Evolutionary conservation across 2,329 filamentous ascomycete genomes (phyloP).

Genomic region (Fusarium newnesense): DNA sequence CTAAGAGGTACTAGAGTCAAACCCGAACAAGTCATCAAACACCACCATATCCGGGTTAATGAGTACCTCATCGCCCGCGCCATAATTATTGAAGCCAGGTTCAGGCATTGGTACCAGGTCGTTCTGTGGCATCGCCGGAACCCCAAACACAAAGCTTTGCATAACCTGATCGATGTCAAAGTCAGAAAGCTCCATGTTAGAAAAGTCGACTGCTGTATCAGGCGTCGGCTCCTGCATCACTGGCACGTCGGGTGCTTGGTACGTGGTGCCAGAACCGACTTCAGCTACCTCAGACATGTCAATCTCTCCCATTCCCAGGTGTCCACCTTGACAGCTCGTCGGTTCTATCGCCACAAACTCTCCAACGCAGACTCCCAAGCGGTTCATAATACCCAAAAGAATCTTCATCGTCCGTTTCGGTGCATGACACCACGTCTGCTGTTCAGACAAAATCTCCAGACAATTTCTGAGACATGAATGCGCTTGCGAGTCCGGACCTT

Average conservation of each 20-base stretch:
- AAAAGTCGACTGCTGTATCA: background rate
- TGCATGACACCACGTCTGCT: constrained; percentile 50
- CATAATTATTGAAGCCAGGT: background rate
- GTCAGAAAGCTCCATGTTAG: background rate
- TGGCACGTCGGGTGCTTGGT: rapidly evolving
- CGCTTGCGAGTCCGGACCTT: constrained; percentile 50
- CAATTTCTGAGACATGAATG: constrained; percentile 54
- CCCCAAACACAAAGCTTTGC: background rate
- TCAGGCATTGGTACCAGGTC: rapidly evolving
- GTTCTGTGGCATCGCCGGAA: rapidly evolving
- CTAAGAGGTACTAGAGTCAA: background rate
- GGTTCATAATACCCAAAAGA: constrained; percentile 7
- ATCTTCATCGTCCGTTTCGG: constrained; percentile 23
- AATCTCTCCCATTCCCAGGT: rapidly evolving
- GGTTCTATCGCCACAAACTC: background rate
- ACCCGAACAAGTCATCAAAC: constrained; percentile 7
- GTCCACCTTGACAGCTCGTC: background rate
- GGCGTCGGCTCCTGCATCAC: background rate
- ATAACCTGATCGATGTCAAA: constrained; percentile 15
- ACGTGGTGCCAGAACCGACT: rapidly evolving
- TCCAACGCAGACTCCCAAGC: background rate
- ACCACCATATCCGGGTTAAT: background rate
- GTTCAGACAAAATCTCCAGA: constrained; percentile 55
- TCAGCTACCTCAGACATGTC: rapidly evolving
- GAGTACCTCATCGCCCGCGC: background rate